A percentile compares a stretch with the other conserved stretches of the same genome.
These are phyloP conservation scores for Biscogniauxia sp. DNA, from an alignment of 2,329 filamentous ascomycete species.

Conservation along the genomic window DNA sequence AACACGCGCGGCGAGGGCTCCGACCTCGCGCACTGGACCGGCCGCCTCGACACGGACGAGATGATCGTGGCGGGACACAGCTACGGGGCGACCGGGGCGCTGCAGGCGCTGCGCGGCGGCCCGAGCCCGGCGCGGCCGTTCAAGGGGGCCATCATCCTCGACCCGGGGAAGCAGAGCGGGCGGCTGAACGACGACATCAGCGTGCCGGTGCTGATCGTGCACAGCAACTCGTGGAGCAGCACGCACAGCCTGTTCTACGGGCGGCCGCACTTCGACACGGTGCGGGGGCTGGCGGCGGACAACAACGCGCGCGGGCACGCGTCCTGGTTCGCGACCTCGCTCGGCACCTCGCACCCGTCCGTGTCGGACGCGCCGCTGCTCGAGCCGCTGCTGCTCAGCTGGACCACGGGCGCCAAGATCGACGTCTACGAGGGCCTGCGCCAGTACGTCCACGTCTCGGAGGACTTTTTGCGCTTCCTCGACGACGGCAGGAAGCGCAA, in stretches of 20 bases:
- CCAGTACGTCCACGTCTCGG: constrained; percentile 59
- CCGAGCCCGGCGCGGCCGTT: constrained; percentile 44
- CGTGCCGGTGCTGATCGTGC: constrained; percentile 59
- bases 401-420: constrained; percentile 61
- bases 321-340: constrained; percentile 54
- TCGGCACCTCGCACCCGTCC: constrained; percentile 59
- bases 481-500: constrained; percentile 40
- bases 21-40: constrained; percentile 48
- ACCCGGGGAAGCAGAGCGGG: constrained; percentile 64
- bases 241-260: constrained; percentile 58
- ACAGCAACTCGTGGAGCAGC: constrained; percentile 64
- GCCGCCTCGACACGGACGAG: constrained; percentile 52
- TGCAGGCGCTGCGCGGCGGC: constrained; percentile 56
- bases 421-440: constrained; percentile 53
- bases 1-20: constrained; percentile 49
- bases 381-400: constrained; percentile 57
- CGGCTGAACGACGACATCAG: constrained; percentile 57
- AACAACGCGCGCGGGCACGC: constrained; percentile 43
- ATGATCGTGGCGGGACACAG: constrained; percentile 62
- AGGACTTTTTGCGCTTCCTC: constrained; percentile 55
- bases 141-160: constrained; percentile 58
- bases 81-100: constrained; percentile 62
- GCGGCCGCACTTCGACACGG: constrained; percentile 62
- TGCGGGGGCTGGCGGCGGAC: constrained; percentile 52
- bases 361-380: constrained; percentile 67